These are phyloP conservation scores for Saturnispora besseyi DNA, from an alignment of 805 yeast species.

Conservation along the genomic window DNA sequence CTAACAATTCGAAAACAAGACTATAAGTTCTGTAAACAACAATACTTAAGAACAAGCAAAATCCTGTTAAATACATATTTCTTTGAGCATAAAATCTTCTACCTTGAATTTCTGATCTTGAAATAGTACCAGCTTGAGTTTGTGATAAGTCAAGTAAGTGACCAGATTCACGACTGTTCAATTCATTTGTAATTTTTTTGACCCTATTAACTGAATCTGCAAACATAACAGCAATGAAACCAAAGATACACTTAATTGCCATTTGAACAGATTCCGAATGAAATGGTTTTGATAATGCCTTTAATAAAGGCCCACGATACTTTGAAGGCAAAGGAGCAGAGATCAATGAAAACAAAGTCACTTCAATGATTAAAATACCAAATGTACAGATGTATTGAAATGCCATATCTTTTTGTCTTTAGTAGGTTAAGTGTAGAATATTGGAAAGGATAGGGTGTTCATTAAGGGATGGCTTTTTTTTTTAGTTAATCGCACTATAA, in stretches of 20 bases:
- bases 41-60: constrained; percentile 82
- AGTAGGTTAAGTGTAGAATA: not conserved
- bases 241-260: constrained; percentile 71
- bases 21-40: constrained; percentile 78
- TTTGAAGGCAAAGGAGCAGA: constrained; percentile 80
- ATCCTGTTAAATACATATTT: constrained; percentile 92
- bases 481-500: not conserved
- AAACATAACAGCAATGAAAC: constrained; percentile 75
- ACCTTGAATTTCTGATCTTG: constrained; percentile 78
- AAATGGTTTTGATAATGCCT: constrained; percentile 58
- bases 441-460: not conserved
- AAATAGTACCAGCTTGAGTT: constrained; percentile 29
- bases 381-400: constrained; percentile 38
- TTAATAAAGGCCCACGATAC: constrained; percentile 59
- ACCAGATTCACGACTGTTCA: constrained; percentile 25
- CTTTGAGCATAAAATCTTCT: constrained; percentile 93
- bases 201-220: constrained; percentile 85
- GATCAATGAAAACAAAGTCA: constrained; percentile 67
- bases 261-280: constrained; percentile 62
- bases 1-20: constrained; percentile 64
- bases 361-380: constrained; percentile 66
- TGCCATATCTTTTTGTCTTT: constrained; percentile 18
- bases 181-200: constrained; percentile 55
- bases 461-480: not conserved
- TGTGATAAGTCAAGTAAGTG: constrained; percentile 13